Conservation (phyloP, 768 basidiomycete genomes). For the Dioszegia hungarica region DNA sequence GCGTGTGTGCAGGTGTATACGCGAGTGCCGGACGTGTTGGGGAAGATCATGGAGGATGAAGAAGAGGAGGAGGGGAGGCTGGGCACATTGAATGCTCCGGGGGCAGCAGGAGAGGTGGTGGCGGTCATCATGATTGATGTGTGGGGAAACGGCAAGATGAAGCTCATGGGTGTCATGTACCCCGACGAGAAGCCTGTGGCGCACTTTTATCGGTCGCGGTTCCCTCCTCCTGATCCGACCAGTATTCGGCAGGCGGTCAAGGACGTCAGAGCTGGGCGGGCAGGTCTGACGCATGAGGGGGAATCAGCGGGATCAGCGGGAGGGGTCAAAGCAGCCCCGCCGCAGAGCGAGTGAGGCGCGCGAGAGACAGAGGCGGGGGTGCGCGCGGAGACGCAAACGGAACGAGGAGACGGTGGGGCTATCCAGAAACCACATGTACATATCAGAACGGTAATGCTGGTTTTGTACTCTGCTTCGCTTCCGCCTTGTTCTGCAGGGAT, state of each 20-base stretch:
- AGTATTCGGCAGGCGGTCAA: conserved; percentile 4
- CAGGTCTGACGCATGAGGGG: neutral
- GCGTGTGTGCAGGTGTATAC: neutral
- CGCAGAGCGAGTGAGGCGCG: too few species aligned
- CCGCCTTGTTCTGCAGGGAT: conserved; percentile 16
- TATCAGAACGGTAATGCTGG: conserved; percentile 35
- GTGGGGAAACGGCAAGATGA: neutral
- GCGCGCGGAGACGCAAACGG: neutral
- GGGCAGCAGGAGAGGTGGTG: neutral
- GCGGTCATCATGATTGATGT: conserved; percentile 22
- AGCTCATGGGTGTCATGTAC: conserved; percentile 18
- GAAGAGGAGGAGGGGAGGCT: neutral
- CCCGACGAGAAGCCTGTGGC: conserved; percentile 20
- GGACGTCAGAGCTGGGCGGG: neutral
- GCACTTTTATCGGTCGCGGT: conserved; percentile 20
- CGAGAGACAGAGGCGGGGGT: too few species aligned
- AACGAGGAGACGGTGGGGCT: too few species aligned
- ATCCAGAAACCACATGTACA: neutral
- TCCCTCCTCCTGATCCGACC: conserved; percentile 12
- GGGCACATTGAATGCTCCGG: neutral
- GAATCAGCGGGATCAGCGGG: neutral
- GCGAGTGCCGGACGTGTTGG: too few species aligned
- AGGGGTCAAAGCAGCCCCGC: too few species aligned
- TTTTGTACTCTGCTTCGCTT: conserved; percentile 18
- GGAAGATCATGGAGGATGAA: too few species aligned